phyloP scores from a whole-genome alignment of 192 early-diverging fungal species.

The Coemansia sp. region DNA sequence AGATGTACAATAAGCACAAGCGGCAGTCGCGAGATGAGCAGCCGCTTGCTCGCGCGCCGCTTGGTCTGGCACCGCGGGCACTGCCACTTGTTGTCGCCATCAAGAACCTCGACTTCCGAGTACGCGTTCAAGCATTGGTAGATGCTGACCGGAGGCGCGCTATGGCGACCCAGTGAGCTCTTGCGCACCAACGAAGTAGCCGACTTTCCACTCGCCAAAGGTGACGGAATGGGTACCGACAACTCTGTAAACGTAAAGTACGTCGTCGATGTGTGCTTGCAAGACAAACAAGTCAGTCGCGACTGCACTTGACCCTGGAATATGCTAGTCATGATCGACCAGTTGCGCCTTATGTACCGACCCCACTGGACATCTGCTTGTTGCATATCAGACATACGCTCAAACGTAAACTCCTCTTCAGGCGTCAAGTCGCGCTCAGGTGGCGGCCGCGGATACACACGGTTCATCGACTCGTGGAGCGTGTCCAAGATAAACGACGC shows the following conservation, averaged over 20 bases:
- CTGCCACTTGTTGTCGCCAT: constrained; percentile 89
- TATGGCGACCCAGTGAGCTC: constrained; percentile 6
- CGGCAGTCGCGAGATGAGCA: constrained; percentile 80
- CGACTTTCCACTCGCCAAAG: constrained; percentile 34
- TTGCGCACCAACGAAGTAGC: constrained; percentile 21
- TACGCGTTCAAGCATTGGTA: constrained; percentile 86
- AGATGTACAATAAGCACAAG: constrained; percentile 90
- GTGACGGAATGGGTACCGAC: constrained; percentile 81
- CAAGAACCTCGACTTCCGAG: constrained; percentile 80
- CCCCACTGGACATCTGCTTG: constrained; percentile 72
- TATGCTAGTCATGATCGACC: constrained; percentile 81
- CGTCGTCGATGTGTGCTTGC: constrained; percentile 57
- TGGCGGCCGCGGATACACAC: constrained; percentile 52
- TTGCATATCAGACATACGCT: constrained; percentile 62
- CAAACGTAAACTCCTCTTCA: constrained; percentile 62
- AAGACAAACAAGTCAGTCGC: constrained; percentile 40
- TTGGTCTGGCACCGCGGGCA: constrained; percentile 81
- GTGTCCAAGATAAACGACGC: constrained; percentile 85
- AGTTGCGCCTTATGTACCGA: constrained; percentile 70
- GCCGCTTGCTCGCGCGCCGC: constrained; percentile 72
- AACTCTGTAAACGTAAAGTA: constrained; percentile 93
- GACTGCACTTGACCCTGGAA: constrained; percentile 76
- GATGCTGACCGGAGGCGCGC: constrained; percentile 46
- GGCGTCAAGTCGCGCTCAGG: constrained; percentile 43
- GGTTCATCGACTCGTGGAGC: constrained; percentile 91